phyloP scores from a whole-genome alignment of 352 stramenopile genomes.

The Pythium angustatum region DNA sequence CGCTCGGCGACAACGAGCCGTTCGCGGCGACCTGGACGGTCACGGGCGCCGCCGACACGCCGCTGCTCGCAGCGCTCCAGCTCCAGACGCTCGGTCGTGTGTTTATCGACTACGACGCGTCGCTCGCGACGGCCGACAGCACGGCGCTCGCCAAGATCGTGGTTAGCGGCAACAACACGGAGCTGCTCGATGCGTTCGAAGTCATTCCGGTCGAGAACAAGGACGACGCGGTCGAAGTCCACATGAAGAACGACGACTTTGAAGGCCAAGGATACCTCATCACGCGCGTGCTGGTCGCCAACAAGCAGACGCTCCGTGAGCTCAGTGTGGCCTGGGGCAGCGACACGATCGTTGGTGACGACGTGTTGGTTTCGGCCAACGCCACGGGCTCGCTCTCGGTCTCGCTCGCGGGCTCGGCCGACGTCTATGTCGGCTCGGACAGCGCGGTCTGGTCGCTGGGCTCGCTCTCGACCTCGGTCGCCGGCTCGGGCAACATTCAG shows the following conservation, averaged over 20 bases:
- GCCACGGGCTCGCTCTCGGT: slow-evolving; percentile 6
- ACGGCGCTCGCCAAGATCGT: slow-evolving; percentile 31
- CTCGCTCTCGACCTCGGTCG: slow-evolving; percentile 28
- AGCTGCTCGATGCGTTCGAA: slow-evolving; percentile 34
- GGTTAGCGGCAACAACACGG: slow-evolving; percentile 28
- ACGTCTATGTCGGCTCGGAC: slow-evolving; percentile 18
- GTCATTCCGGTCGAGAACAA: slow-evolving; percentile 19
- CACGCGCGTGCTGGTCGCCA: slow-evolving; percentile 36
- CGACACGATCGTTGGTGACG: slow-evolving; percentile 35
- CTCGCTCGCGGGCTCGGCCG: slow-evolving; percentile 12
- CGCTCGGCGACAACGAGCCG: slow-evolving; percentile 13
- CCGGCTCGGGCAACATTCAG: slow-evolving; percentile 24
- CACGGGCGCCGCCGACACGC: slow-evolving; percentile 10
- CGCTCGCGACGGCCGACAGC: slow-evolving; percentile 18
- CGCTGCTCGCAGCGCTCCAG: slow-evolving; percentile 32
- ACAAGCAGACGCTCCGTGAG: slow-evolving; percentile 28
- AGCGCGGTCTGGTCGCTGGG: neutral
- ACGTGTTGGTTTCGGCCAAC: slow-evolving; percentile 26
- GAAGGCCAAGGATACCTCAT: slow-evolving; percentile 35
- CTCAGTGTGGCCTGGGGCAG: slow-evolving; percentile 11
- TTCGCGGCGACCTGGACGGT: slow-evolving; percentile 40
- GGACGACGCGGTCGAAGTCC: slow-evolving; percentile 11
- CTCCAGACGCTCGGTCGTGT: slow-evolving; percentile 38
- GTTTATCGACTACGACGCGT: slow-evolving; percentile 42
- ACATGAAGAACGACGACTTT: slow-evolving; percentile 20